Conservation (phyloP, 2,329 filamentous ascomycete genomes). For the Ilyonectria mors-panacis region DNA sequence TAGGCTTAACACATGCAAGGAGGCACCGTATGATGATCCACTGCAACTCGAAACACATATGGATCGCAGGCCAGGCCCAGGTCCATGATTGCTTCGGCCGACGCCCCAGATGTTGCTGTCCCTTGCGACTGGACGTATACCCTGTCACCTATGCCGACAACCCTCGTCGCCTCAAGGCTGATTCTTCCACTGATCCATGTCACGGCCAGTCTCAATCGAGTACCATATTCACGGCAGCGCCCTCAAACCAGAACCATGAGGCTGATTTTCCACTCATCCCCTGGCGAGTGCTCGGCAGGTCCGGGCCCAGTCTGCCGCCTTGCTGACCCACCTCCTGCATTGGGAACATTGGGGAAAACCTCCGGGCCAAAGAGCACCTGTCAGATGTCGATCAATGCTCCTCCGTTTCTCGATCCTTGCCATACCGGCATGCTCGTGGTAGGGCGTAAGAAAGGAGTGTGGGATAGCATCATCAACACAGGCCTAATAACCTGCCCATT, state of each 20-base stretch:
- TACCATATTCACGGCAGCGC: conserved; percentile 7
- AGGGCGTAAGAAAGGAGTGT: neutral
- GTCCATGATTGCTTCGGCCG: conserved; percentile 11
- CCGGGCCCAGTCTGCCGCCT: conserved; percentile 15
- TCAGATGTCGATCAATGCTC: conserved; percentile 30
- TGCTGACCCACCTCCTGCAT: conserved; percentile 23
- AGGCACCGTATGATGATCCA: conserved; percentile 9
- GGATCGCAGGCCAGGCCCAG: neutral
- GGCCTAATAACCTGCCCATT: conserved; percentile 1
- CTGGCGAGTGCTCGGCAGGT: conserved; percentile 19
- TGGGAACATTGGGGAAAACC: conserved; percentile 18
- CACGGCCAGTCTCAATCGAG: conserved; percentile 12
- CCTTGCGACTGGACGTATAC: conserved; percentile 22
- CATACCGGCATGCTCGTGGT: neutral
- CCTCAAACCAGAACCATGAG: conserved; percentile 13
- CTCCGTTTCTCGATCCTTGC: neutral
- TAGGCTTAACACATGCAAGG: neutral
- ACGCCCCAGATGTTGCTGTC: conserved; percentile 14
- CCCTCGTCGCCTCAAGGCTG: conserved; percentile 12
- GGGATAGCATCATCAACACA: neutral
- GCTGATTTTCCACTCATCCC: conserved; percentile 12
- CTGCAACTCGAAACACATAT: conserved; percentile 14
- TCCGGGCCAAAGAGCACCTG: conserved; percentile 22
- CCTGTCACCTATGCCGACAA: conserved; percentile 6
- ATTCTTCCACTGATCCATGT: conserved; percentile 12